Evolutionary conservation across 1,284 basidiomycete species (phyloP), one percentile per base, ranked within the genome.

Genomic region (Ceratobasidium sp.): DNA sequence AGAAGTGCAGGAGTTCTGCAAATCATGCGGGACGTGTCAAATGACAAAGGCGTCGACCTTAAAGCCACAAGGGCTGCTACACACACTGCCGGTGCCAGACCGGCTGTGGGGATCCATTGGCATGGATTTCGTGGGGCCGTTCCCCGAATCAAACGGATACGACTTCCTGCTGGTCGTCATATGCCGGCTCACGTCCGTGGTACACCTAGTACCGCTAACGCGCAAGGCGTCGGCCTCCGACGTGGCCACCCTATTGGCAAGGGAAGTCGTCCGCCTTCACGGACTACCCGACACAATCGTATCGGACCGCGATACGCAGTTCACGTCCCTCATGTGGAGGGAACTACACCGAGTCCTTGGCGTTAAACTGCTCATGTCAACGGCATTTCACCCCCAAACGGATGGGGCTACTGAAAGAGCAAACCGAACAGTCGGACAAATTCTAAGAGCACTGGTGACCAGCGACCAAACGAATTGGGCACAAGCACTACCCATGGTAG

Each of bases 111-210:
- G 82, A 62, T 71, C 77, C 0, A 81, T 85, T 4, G 81, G 81
- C 0, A 81, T 86, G 14, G 84, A 86, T 64, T 85, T 85, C 67
- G 79, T 86, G 0, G 82, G 84, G 1, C 83, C 82, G 0, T 74
- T 86, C 0, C 84, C 82, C 0, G 64, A 76, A 6, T 82, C 80
- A 0, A 69, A 66, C 0, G 80, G 80, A 70, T 35, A 79, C 5
- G 74, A 83, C 63, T 78, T 81, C 0, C 73, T 77, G 0, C 84
- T 79, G 74, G 80, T 86, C 75, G 74, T 85, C 0, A 83, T 84
- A 1, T 78, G 82, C 75, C 78, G 80, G 8, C 73, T 84, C 1
- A 80, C 81, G 5, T 78, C 77, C 0, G 82, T 83, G 78, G 77
- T 83, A 0, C 81, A 83, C 49, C 63, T 84, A 0, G 64, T 84